Conservation (phyloP, 106 monocot species). For the Dendrobium huoshanense region DNA sequence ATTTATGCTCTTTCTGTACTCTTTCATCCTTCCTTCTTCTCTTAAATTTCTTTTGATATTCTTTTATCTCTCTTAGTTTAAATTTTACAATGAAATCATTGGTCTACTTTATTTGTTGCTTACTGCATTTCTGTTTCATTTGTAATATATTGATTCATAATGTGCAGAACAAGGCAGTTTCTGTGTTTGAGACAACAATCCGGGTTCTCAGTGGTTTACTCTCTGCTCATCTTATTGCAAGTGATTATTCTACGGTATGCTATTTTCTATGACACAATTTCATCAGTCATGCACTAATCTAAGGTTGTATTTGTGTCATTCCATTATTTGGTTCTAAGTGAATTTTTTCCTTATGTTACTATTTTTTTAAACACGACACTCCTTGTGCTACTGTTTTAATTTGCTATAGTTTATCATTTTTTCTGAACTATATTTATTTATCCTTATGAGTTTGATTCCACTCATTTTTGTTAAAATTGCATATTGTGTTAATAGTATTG, state of each 20-base stretch:
- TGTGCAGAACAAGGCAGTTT: conserved; percentile 88
- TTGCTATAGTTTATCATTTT: not conserved
- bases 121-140: not conserved
- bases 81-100: not conserved
- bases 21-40: too few species aligned
- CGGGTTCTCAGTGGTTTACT: conserved; percentile 90
- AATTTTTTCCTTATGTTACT: not conserved
- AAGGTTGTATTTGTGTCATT: not conserved
- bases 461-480: not conserved
- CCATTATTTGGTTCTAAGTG: not conserved
- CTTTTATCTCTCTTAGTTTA: not conserved
- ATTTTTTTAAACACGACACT: too few species aligned
- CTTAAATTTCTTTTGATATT: not conserved
- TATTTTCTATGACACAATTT: not conserved
- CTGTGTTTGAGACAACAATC: conserved; percentile 96
- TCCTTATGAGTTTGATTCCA: not conserved
- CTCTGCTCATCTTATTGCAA: conserved; percentile 90
- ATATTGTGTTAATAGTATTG: not conserved
- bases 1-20: too few species aligned
- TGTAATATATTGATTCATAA: not conserved
- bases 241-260: too few species aligned
- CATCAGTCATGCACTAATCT: not conserved
- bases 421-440: not conserved
- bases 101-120: not conserved
- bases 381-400: not conserved